These are phyloP conservation scores for Bonnemaisonia californica DNA, from an alignment of 31 red algal genomes.

Conservation along the genomic window DNA sequence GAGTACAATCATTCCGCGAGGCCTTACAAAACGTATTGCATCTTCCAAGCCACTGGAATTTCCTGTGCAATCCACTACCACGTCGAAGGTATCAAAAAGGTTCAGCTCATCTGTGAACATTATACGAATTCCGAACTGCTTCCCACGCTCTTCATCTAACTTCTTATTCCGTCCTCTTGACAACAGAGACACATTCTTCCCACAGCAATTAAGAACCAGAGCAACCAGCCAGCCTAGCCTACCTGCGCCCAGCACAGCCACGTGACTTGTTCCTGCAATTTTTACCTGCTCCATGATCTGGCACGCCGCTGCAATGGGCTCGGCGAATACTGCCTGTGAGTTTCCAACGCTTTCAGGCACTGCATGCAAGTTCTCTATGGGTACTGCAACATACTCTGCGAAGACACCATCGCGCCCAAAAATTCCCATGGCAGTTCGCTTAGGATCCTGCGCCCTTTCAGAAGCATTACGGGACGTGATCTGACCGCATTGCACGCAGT, in stretches of 20 bases:
- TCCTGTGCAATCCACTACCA: conserved; percentile 66
- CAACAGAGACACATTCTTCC: conserved; percentile 2
- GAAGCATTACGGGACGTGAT: neutral
- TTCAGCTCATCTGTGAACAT: neutral
- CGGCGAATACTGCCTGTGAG: conserved; percentile 41
- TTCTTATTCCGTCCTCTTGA: neutral
- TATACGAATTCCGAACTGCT: conserved; percentile 1
- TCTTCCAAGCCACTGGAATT: conserved; percentile 32
- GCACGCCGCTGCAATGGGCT: conserved; percentile 71
- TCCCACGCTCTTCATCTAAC: neutral
- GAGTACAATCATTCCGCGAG: conserved; percentile 40
- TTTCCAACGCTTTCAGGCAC: conserved; percentile 44
- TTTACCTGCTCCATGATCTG: conserved; percentile 54
- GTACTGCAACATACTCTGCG: conserved; percentile 56
- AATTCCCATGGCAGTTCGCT: conserved; percentile 53
- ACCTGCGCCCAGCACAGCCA: conserved; percentile 40
- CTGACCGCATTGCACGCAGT: conserved; percentile 36
- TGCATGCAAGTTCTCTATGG: conserved; percentile 47
- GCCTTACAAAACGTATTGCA: conserved; percentile 45
- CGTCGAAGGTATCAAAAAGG: neutral
- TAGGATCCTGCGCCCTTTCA: conserved; percentile 55
- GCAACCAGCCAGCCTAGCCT: conserved; percentile 44
- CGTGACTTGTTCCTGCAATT: neutral
- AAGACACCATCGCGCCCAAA: conserved; percentile 54
- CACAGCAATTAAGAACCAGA: conserved; percentile 1